Evolutionary conservation across 768 basidiomycete genomes (phyloP), one percentile per base, ranked within the genome.

Genomic region (Calocybe indica): DNA sequence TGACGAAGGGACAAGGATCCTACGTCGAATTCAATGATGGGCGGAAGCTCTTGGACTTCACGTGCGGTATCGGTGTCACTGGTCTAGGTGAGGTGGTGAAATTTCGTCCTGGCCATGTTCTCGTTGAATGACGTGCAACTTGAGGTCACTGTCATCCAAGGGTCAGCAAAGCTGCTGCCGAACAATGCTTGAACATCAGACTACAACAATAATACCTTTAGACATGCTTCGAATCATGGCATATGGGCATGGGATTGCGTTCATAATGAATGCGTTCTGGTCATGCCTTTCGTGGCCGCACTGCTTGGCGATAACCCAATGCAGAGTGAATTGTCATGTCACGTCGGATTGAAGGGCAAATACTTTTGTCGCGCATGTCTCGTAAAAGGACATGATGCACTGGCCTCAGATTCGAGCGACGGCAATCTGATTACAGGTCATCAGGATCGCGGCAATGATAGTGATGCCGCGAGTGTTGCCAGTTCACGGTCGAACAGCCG

Each of bases 101-200:
- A 22, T 58, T 30, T 29, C 10, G 10, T 29, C 45, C 30, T 29
- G 14, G 12, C 11, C 6, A 12, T 30, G 22, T 29, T 49, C 47
- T 31, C 35, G 22, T 39, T 22, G 3, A 43, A 34, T 54, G 37
- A 37, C 9, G 33, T 29, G 40, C 40, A 28, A 46, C 37, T 36
- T 9, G 32, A 91, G 89, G 92, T 5, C 92, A 94, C 62, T 91
- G 85, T 53, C 88, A 95, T 62, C 89, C 89, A 0, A 82, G 79
- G 60, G 80, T 94, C 54, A 91, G 88, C 69, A 75, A 80, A 54
- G 91, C 91, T 8, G 92, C 91, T 0, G 89, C 89, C n/a, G 79
- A 89, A 41, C 92, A 96, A 61, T 90, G 88, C 61, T 76, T 83
- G 72, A 78, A 77, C 30, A 71, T 91, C 41, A n/a, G n/a, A n/a